Evolutionary conservation across 2,329 filamentous ascomycete species (phyloP), one percentile per base, ranked within the genome.

Genomic region (Nothopassalora personata): DNA sequence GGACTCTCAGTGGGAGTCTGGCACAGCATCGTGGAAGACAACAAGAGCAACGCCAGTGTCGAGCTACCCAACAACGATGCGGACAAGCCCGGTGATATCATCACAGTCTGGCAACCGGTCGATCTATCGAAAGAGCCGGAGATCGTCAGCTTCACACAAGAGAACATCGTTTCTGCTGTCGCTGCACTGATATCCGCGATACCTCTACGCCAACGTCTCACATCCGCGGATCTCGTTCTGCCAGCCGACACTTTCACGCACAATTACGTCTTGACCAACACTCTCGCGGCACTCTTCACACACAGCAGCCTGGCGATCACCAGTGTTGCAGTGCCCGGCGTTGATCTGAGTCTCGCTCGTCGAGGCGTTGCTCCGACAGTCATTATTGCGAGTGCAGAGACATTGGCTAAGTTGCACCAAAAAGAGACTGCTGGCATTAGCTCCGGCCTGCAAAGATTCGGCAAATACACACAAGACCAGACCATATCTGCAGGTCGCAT

Each of bases 291-390:
- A 0, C 82, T 99, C 8, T 96, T 86, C 75, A 88, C 86, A 23
- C 94, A 96, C 71, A 82, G 90, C 18, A 94, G 91, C 0, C 77
- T 99, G 19, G 90, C 91, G 28, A 82, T 99, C 68, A 97, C 90
- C 75, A 94, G 91, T 0, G 91, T 96, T 28, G 89, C 91, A 15
- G 88, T 88, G 6, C 81, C 84, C 36, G 84, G 84, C 10, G 80
- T 88, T 11, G 86, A 94, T 70, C 81, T 97, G 39, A 78, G 80
- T 18, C 76, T 91, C 23, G 90, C 91, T 23, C 88, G 88, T 23
- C 83, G 86, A 60, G 86, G 86, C 50, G 79, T 95, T 43, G 83
- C 88, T 0, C 93, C 93, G 1, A 97, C 92, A 4, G 82, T 97
- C 59, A 79, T 97, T 56, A 85, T 95, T 46, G 85, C 89, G 7